Evolutionary conservation across 1,284 basidiomycete species (phyloP).

Genomic region (Erythrobasidium hasegawianum): DNA sequence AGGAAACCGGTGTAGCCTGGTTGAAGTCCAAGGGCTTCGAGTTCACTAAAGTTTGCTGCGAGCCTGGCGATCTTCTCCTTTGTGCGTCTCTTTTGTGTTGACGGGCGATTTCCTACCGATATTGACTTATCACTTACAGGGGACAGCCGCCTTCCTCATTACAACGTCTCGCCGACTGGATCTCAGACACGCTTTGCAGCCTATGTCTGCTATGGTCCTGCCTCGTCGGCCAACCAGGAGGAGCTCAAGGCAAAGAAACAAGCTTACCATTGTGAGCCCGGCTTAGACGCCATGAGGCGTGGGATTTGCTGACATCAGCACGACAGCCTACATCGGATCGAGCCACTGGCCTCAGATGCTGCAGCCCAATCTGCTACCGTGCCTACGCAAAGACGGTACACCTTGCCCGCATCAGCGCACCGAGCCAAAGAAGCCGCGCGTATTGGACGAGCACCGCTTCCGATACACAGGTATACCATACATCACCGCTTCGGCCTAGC

Average conservation of each 20-base stretch:
- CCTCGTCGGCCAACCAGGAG: slow-evolving; percentile 1
- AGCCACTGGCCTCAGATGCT: too few species aligned
- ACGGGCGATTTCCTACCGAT: not conserved
- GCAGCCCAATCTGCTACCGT: too few species aligned
- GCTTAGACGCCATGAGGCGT: too few species aligned
- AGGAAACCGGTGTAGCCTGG: slow-evolving; percentile 43
- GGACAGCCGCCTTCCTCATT: slow-evolving; percentile 35
- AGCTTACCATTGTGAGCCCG: not conserved
- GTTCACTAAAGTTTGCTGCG: slow-evolving; percentile 43
- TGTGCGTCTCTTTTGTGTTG: not conserved
- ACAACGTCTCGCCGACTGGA: slow-evolving; percentile 29
- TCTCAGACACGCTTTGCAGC: slow-evolving; percentile 27
- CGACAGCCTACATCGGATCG: too few species aligned
- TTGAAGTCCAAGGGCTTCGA: slow-evolving; percentile 44
- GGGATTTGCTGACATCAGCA: too few species aligned
- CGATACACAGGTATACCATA: too few species aligned
- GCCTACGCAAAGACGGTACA: too few species aligned
- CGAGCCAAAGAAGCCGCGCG: too few species aligned
- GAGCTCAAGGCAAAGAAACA: slow-evolving; percentile 2
- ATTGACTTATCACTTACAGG: not conserved
- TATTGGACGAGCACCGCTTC: too few species aligned
- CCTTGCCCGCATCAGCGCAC: too few species aligned
- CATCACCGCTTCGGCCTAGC: too few species aligned
- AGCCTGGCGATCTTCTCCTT: slow-evolving; percentile 45
- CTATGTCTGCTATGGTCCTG: slow-evolving; percentile 33